Percentiles rank a stretch among this genome's conserved stretches.
These are phyloP conservation scores for Neurospora sp. DNA, from an alignment of 495 filamentous ascomycete genomes.

Conservation along the genomic window DNA sequence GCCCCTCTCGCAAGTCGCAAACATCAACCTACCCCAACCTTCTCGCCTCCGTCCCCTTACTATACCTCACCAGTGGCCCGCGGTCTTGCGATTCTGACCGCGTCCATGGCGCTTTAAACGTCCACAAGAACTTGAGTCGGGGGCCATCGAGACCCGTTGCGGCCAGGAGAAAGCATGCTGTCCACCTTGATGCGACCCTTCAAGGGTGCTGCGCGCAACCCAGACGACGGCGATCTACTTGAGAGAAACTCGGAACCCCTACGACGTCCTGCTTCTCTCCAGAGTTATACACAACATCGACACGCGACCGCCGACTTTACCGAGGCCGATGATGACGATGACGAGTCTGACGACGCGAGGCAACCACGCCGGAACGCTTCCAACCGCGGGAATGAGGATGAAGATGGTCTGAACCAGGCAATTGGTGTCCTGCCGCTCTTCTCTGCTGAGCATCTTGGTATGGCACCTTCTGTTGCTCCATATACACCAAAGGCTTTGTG, in stretches of 20 bases:
- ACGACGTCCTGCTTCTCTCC: slow-evolving; percentile 19
- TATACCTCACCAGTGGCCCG: neutral
- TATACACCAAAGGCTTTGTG: neutral
- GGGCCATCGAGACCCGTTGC: neutral
- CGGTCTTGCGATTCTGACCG: neutral
- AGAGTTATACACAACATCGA: slow-evolving; percentile 29
- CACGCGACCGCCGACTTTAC: slow-evolving; percentile 50
- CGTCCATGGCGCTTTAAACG: slow-evolving; percentile 21
- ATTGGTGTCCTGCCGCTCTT: slow-evolving; percentile 71
- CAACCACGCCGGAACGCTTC: slow-evolving; percentile 14
- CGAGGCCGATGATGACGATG: slow-evolving; percentile 42
- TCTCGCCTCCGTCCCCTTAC: neutral
- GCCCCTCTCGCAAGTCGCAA: neutral
- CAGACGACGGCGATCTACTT: slow-evolving; percentile 4
- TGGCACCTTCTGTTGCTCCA: neutral
- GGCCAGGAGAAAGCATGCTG: slow-evolving; percentile 25
- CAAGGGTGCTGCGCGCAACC: slow-evolving; percentile 19
- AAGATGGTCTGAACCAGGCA: slow-evolving; percentile 41
- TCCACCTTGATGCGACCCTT: slow-evolving; percentile 34
- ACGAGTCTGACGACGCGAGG: slow-evolving; percentile 34
- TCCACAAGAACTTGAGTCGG: neutral
- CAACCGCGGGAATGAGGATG: slow-evolving; percentile 35
- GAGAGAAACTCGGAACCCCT: neutral
- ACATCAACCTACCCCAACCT: neutral
- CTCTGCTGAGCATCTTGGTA: slow-evolving; percentile 72